Conservation (phyloP, 176 grass and related monocot species). For the Zizania latifolia region DNA sequence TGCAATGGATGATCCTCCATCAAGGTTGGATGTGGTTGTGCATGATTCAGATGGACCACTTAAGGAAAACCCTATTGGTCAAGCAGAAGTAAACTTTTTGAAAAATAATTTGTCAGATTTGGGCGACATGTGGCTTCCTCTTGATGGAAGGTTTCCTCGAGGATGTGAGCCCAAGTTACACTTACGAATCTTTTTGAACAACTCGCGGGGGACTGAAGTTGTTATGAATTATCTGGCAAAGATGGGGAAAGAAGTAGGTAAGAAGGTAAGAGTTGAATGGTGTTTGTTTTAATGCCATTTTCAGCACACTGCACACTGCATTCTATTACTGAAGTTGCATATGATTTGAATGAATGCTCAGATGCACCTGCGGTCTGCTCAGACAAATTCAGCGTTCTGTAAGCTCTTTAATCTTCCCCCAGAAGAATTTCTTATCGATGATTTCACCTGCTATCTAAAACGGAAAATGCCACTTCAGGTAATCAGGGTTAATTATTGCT, state of each 20-base stretch:
- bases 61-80: conserved; percentile 58
- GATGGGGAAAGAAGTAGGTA: conserved; percentile 89
- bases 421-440: conserved; percentile 96
- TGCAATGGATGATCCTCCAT: conserved; percentile 84
- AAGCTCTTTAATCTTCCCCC: conserved; percentile 82
- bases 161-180: conserved; percentile 72
- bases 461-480: conserved; percentile 91
- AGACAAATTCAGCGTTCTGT: conserved; percentile 85
- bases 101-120: conserved; percentile 78
- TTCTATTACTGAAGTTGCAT: conserved; percentile 26
- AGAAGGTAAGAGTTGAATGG: conserved; percentile 61
- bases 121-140: conserved; percentile 70
- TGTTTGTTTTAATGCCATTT: conserved; percentile 11
- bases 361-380: conserved; percentile 75
- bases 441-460: conserved; percentile 96
- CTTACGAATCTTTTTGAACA: conserved; percentile 69
- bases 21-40: conserved; percentile 63
- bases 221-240: conserved; percentile 74
- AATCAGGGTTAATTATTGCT: background rate
- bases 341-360: conserved; percentile 45
- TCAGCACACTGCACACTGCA: background rate
- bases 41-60: conserved; percentile 66
- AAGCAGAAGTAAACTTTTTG: conserved; percentile 81
- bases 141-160: conserved; percentile 76
- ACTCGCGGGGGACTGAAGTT: conserved; percentile 63